Conservation (phyloP, 805 yeast genomes). For the Zygoascus flipseniorum region DNA sequence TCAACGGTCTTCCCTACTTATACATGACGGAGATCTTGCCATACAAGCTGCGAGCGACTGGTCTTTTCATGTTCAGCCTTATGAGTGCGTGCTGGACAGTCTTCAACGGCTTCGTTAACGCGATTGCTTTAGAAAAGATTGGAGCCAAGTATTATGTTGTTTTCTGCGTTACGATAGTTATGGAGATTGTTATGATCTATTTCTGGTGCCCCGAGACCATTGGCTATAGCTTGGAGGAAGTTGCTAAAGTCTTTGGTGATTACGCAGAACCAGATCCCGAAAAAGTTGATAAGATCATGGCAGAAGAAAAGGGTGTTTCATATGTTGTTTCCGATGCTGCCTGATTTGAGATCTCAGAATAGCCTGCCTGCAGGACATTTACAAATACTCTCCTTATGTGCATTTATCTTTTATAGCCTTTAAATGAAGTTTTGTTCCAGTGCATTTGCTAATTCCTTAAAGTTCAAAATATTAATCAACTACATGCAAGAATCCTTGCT, state of each 20-base stretch:
- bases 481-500: too few relatives aligned
- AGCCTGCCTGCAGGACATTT: too few relatives aligned
- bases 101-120: constrained; percentile 28
- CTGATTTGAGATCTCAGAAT: neutral
- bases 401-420: too few relatives aligned
- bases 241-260: constrained; percentile 35
- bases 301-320: neutral
- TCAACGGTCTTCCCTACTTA: constrained; percentile 88
- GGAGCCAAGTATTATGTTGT: constrained; percentile 39
- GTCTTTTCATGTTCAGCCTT: constrained; percentile 44
- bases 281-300: neutral
- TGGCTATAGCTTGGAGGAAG: constrained; percentile 38
- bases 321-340: neutral
- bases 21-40: constrained; percentile 80
- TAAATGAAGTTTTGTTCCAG: too few relatives aligned
- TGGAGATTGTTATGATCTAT: constrained; percentile 26
- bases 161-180: constrained; percentile 30
- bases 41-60: constrained; percentile 70
- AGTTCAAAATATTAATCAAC: too few relatives aligned
- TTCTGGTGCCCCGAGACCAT: constrained; percentile 36
- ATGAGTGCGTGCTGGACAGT: constrained; percentile 34
- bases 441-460: too few relatives aligned
- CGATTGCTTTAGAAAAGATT: constrained; percentile 35
- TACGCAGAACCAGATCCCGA: neutral
- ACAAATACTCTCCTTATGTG: too few relatives aligned